A percentile compares a stretch with the other conserved stretches of the same genome.
These are phyloP conservation scores for Xylogone sp. DNA, from an alignment of 2,329 filamentous ascomycete species.

Conservation along the genomic window DNA sequence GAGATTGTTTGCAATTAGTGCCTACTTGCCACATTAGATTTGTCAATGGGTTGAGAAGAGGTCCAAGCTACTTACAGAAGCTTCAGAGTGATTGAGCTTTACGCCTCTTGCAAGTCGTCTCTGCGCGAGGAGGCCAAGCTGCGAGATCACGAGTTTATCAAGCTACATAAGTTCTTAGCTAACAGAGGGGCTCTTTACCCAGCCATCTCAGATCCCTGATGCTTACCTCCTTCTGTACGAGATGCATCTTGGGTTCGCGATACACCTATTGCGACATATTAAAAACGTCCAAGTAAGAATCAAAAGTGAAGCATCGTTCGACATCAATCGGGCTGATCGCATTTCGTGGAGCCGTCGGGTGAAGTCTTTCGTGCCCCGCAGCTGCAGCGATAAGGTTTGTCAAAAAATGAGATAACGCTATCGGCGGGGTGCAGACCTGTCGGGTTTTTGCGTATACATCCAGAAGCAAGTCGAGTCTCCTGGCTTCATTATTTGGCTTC, in stretches of 20 bases:
- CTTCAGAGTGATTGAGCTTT: slow-evolving; percentile 85
- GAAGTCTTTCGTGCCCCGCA: neutral
- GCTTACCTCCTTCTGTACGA: slow-evolving; percentile 46
- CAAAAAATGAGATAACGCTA: neutral
- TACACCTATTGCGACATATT: neutral
- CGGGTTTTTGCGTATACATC: too few species aligned
- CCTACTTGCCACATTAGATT: slow-evolving; percentile 39
- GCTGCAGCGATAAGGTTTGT: neutral
- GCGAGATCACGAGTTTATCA: slow-evolving; percentile 92
- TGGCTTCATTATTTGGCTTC: too few species aligned
- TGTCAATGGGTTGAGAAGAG: slow-evolving; percentile 17
- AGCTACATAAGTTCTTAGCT: slow-evolving; percentile 68
- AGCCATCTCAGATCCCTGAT: neutral
- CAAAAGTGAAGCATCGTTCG: neutral
- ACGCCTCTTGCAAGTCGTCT: slow-evolving; percentile 82
- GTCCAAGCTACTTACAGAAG: slow-evolving; percentile 53
- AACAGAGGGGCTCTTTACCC: too few species aligned
- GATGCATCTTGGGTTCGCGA: slow-evolving; percentile 36
- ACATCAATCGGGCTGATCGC: neutral
- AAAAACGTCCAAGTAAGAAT: neutral
- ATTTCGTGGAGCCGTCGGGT: neutral
- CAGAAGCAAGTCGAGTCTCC: too few species aligned
- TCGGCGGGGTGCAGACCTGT: neutral
- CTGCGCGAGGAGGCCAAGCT: slow-evolving; percentile 84
- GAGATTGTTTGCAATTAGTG: slow-evolving; percentile 80